These are phyloP conservation scores for Teratosphaeria gauchensis DNA, from an alignment of 2,329 filamentous ascomycete genomes.

Conservation along the genomic window DNA sequence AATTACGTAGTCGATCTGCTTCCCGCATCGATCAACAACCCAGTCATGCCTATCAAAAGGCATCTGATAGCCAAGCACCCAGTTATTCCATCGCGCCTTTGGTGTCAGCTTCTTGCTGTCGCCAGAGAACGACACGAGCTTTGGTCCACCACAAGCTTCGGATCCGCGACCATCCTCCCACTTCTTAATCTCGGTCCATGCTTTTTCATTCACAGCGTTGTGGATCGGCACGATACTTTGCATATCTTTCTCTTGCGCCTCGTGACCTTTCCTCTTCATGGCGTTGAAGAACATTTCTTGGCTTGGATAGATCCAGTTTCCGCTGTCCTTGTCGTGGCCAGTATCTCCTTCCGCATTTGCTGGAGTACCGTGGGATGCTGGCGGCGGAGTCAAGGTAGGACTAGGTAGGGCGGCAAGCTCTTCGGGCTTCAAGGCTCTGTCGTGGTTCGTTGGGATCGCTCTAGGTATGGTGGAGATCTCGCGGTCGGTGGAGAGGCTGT, in stretches of 20 bases:
- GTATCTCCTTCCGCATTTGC: conserved; percentile 74
- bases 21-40: conserved; percentile 87
- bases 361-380: conserved; percentile 16
- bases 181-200: conserved; percentile 80
- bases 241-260: conserved; percentile 65
- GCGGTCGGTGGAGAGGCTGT: conserved; percentile 53
- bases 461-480: conserved; percentile 67
- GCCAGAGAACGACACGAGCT: conserved; percentile 74
- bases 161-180: conserved; percentile 66
- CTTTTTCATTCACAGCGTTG: conserved; percentile 95
- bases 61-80: conserved; percentile 69
- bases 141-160: conserved; percentile 66
- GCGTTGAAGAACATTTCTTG: conserved; percentile 98
- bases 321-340: conserved; percentile 55
- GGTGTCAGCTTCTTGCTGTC: conserved; percentile 58
- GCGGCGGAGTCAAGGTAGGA: conserved; percentile 3
- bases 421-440: conserved; percentile 22
- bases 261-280: conserved; percentile 82
- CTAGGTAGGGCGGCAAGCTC: conserved; percentile 27
- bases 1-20: conserved; percentile 84
- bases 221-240: conserved; percentile 90
- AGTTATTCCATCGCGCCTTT: conserved; percentile 68
- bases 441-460: conserved; percentile 26
- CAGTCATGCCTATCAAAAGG: conserved; percentile 97
- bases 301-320: conserved; percentile 95